Conservation (phyloP, 306 rosid genomes). For the Prunus fruticosa region DNA sequence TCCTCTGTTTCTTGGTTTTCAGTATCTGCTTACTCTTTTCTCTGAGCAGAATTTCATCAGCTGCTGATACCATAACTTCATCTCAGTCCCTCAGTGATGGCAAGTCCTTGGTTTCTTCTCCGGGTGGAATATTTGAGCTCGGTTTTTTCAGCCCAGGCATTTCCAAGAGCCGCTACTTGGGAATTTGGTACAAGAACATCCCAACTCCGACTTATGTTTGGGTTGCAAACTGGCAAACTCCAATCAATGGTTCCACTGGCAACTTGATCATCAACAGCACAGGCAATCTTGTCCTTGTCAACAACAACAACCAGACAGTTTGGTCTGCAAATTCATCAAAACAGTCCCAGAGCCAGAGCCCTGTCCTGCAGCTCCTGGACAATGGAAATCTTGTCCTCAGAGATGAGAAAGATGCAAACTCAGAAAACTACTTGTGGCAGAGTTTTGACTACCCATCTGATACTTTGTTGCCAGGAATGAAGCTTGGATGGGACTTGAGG, state of each 20-base stretch:
- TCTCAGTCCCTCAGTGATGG: conserved; percentile 26
- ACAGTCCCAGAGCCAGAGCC: conserved; percentile 14
- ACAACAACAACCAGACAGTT: neutral
- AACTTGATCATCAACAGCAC: conserved; percentile 25
- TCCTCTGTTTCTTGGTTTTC: neutral
- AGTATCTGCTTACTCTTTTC: neutral
- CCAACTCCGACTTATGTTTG: conserved; percentile 27
- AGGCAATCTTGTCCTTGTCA: conserved; percentile 28
- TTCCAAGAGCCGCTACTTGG: conserved; percentile 35
- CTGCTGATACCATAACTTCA: conserved; percentile 24
- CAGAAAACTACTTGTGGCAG: conserved; percentile 9
- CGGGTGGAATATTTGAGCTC: conserved; percentile 25
- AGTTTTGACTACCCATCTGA: conserved; percentile 27
- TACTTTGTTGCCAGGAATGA: conserved; percentile 42
- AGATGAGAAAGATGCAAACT: conserved; percentile 8
- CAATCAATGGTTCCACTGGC: conserved; percentile 32
- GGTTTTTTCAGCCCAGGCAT: conserved; percentile 42
- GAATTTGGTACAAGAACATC: conserved; percentile 39
- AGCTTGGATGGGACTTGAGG: conserved; percentile 46
- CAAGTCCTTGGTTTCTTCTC: conserved; percentile 17
- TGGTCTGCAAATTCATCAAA: conserved; percentile 38
- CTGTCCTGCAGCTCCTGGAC: conserved; percentile 34
- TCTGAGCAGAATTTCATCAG: conserved; percentile 10
- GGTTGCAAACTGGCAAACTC: conserved; percentile 34
- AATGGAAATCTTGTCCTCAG: conserved; percentile 48